These are phyloP conservation scores for Kernera saxatilis DNA, from an alignment of 345 rosid species.

Conservation along the genomic window DNA sequence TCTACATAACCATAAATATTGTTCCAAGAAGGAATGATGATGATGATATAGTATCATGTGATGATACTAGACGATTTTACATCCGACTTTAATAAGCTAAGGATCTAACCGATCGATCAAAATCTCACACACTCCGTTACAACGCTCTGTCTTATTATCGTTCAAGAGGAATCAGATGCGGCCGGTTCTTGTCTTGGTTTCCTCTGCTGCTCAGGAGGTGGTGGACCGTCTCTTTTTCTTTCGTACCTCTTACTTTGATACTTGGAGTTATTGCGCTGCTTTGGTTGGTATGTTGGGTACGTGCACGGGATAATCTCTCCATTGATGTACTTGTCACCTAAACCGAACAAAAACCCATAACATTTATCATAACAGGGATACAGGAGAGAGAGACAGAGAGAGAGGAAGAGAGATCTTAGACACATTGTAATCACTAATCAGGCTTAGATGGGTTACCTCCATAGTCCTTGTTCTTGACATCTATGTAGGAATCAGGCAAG, in stretches of 20 bases:
- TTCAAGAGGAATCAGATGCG: slow-evolving; percentile 46
- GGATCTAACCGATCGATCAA: slow-evolving; percentile 19
- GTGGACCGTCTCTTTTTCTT: slow-evolving; percentile 82
- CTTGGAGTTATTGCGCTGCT: slow-evolving; percentile 55
- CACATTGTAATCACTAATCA: background rate
- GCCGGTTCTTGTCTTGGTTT: slow-evolving; percentile 52
- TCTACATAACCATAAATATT: slow-evolving; percentile 9
- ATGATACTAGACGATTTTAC: slow-evolving; percentile 12
- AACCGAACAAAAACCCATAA: background rate
- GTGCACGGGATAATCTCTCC: slow-evolving; percentile 92
- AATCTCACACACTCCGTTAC: background rate
- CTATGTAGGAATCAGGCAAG: slow-evolving; percentile 90
- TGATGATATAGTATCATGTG: background rate
- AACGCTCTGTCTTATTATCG: background rate
- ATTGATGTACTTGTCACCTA: slow-evolving; percentile 89
- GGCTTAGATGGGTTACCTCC: slow-evolving; percentile 55
- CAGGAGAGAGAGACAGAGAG: background rate
- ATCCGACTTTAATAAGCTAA: slow-evolving; percentile 11
- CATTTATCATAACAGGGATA: background rate
- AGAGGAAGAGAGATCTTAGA: background rate
- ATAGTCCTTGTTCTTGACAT: slow-evolving; percentile 94
- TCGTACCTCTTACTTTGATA: slow-evolving; percentile 67
- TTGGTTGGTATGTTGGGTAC: slow-evolving; percentile 93
- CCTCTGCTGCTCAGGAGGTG: slow-evolving; percentile 60
- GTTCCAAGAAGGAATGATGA: slow-evolving; percentile 5